phyloP scores from a whole-genome alignment of 2,329 filamentous ascomycete genomes.

The Thielaviopsis musarum region DNA sequence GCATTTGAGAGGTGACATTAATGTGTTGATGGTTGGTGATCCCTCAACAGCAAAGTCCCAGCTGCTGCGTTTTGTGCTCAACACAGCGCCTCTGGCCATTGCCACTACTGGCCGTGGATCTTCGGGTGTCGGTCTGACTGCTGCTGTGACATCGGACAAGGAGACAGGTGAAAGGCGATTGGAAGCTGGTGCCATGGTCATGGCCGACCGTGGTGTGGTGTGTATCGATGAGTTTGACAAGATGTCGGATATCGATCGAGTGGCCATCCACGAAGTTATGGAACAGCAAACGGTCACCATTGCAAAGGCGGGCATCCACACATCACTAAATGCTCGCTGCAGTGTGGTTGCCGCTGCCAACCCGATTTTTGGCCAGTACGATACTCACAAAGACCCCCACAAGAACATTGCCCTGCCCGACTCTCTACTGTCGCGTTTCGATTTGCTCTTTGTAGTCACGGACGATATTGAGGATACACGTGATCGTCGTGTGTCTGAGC shows the following conservation, averaged over 20 bases:
- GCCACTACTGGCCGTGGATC: slow-evolving; percentile 93
- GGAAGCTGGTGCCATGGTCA: slow-evolving; percentile 96
- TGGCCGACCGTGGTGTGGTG: slow-evolving; percentile 89
- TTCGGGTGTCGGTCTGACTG: slow-evolving; percentile 92
- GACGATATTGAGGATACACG: slow-evolving; percentile 93
- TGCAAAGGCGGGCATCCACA: slow-evolving; percentile 96
- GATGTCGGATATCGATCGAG: slow-evolving; percentile 96
- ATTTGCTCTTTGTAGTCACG: slow-evolving; percentile 92
- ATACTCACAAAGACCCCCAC: slow-evolving; percentile 95
- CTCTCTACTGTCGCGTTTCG: slow-evolving; percentile 92
- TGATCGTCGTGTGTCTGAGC: slow-evolving; percentile 84
- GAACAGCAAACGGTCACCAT: slow-evolving; percentile 99
- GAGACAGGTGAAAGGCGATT: slow-evolving; percentile 90
- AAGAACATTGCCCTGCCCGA: slow-evolving; percentile 96
- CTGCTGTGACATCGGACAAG: slow-evolving; percentile 90
- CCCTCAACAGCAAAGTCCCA: slow-evolving; percentile 99
- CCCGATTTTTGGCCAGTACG: slow-evolving; percentile 95
- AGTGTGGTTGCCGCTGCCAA: slow-evolving; percentile 94
- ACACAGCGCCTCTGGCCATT: slow-evolving; percentile 90
- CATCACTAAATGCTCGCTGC: slow-evolving; percentile 87
- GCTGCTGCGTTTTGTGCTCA: slow-evolving; percentile 86
- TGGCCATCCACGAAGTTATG: slow-evolving; percentile 99
- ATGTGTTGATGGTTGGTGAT: slow-evolving; percentile 97
- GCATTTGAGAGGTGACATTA: slow-evolving; percentile 95
- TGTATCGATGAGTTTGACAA: slow-evolving; percentile 99